Conservation (phyloP, 2,329 filamentous ascomycete genomes). For the Colletotrichum nymphaeae region DNA sequence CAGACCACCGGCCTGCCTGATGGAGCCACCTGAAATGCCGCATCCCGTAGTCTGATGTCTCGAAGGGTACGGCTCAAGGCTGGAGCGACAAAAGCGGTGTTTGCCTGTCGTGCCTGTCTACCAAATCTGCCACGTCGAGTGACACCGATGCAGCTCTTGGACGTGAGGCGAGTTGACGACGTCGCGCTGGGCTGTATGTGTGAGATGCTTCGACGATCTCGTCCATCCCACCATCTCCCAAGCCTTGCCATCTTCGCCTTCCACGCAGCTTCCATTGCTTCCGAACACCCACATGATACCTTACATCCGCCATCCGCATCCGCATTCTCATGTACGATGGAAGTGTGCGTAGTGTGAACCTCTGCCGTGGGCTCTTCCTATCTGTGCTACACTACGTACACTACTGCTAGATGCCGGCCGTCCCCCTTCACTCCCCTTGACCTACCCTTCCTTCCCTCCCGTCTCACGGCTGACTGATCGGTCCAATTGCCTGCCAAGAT, state of each 20-base stretch:
- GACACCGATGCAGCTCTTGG: neutral
- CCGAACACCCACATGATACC: neutral
- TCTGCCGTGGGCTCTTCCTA: neutral
- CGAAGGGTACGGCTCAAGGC: neutral
- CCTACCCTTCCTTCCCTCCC: neutral
- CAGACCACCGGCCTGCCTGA: neutral
- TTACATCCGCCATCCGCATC: slow-evolving; percentile 1
- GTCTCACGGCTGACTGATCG: slow-evolving; percentile 13
- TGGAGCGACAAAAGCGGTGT: neutral
- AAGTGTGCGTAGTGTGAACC: slow-evolving; percentile 5
- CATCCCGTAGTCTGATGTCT: neutral
- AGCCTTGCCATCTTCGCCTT: slow-evolving; percentile 19
- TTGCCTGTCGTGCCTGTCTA: slow-evolving; percentile 6
- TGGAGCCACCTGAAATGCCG: neutral
- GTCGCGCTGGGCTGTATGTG: neutral
- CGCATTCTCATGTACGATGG: slow-evolving; percentile 19
- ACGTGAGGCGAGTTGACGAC: neutral
- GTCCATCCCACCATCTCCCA: neutral
- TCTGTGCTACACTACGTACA: neutral
- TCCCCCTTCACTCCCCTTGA: neutral
- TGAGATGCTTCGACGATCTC: neutral
- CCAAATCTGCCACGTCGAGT: slow-evolving; percentile 5
- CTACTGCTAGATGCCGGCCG: neutral
- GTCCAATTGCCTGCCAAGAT: slow-evolving; percentile 21
- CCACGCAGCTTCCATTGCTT: slow-evolving; percentile 24